Percentiles rank a stretch among this genome's conserved stretches.
These are phyloP conservation scores for Collybiopsis confluens DNA, from an alignment of 768 basidiomycete species.

Conservation along the genomic window DNA sequence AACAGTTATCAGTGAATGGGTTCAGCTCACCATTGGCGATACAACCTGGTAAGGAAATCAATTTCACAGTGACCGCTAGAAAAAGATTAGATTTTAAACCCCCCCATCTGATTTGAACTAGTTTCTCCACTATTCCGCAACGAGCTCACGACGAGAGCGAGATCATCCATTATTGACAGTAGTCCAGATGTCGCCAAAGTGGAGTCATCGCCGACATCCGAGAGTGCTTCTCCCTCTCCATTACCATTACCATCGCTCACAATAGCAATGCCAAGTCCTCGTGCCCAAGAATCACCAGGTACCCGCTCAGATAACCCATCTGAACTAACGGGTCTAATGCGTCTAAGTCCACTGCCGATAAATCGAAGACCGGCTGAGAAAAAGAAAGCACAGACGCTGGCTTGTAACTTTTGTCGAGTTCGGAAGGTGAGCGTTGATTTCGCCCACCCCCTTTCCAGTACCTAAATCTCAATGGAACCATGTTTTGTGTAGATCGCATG, in stretches of 20 bases:
- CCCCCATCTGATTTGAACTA: too few relatives aligned
- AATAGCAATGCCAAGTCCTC: background rate
- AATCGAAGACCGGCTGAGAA: slow-evolving; percentile 7
- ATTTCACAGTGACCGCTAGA: too few relatives aligned
- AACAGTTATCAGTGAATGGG: too few relatives aligned
- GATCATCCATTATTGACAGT: too few relatives aligned
- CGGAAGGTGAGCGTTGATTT: slow-evolving; percentile 30
- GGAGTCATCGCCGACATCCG: background rate
- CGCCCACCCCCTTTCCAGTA: background rate
- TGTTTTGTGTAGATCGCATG: slow-evolving; percentile 50
- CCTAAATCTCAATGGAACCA: background rate
- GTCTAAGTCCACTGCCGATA: slow-evolving; percentile 8
- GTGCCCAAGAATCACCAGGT: background rate
- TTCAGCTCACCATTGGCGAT: too few relatives aligned
- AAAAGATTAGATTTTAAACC: too few relatives aligned
- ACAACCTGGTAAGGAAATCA: too few relatives aligned
- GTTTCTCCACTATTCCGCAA: too few relatives aligned
- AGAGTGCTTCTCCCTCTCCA: background rate
- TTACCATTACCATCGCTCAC: background rate
- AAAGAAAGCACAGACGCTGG: slow-evolving; percentile 27
- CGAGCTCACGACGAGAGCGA: too few relatives aligned
- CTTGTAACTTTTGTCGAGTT: slow-evolving; percentile 44
- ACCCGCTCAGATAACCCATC: background rate
- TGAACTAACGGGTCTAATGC: slow-evolving; percentile 5
- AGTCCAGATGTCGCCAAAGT: background rate